Evolutionary conservation across 2,329 filamentous ascomycete genomes (phyloP), one percentile per base, ranked within the genome.

Genomic region (Ceratocystis cubensis): DNA sequence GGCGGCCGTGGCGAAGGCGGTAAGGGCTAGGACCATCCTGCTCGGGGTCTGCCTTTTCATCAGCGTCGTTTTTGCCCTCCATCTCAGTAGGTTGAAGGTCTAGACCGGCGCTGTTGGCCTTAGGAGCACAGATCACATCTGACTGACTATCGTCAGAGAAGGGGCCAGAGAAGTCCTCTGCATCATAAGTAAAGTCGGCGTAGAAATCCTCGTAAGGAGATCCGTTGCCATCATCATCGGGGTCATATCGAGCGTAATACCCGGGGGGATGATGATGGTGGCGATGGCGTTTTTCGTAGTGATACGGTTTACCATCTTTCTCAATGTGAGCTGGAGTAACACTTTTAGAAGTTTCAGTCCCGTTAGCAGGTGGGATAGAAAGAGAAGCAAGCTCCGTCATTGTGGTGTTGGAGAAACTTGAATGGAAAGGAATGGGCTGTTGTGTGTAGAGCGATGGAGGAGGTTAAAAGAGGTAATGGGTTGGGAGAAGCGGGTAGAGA

Each of bases 11-110:
- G 17, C 69, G 70, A 20, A 67, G 71, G n/a, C 70, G 70, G 59
- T 69, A 71, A n/a, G 72, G 71, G 17, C 66, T 71, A 71, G 65
- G 71, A 70, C n/a, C 69, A 68, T 69, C 69, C 71, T 63, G 71
- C 71, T 22, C 66, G 66, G 13, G 46, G 22, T 67, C 62, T 25
- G 69, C 66, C n/a, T 69, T 13, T 41, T 41, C 66, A 37, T 70
- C 68, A 33, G 8, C 44, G 46, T 64, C 20, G 30, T 63, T 66
- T 56, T 68, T 64, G 45, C 56, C 37, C 15, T 41, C 10, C 5
- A 8, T 5, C 5, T 62, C 33, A 37, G 17, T 28, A 13, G n/a
- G 22, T 45, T 53, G 20, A 5, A 25, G 41, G 5, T 63, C 25
- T 2, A 7, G 15, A 20, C 37, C 44, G 4, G 33, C 22, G 25